Evolutionary conservation across 2,329 filamentous ascomycete species (phyloP), one percentile per base, ranked within the genome.

Genomic region (Venturiaceae sp.): DNA sequence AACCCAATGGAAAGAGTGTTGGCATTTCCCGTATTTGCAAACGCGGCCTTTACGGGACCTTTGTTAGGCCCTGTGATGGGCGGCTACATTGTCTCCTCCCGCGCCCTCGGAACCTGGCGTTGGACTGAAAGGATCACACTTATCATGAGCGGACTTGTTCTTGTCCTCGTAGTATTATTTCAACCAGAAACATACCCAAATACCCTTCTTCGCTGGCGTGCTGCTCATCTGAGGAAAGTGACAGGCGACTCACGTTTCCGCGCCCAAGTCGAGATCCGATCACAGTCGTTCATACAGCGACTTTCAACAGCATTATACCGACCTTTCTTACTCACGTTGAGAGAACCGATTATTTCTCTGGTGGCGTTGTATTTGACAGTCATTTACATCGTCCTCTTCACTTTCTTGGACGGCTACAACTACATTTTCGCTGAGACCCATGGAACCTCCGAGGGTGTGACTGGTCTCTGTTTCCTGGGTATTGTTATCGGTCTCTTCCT

Each of bases 311-410:
- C 52, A n/a, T n/a, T 64, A 1, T 41, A 46, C 8, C 50, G 61
- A 13, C 63, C 63, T 5, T 59, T 62, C 23, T 11, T 11, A 39
- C 58, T 69, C 23, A 72, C 75, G 66, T 55, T 71, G 28, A 71
- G 65, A 8, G 75, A 78, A 0, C 76, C 80, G 60, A 73, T 81
- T 44, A 68, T 80, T 5, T 67, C 77, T 5, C 70, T 81, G 60
- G 73, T 74, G 0, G 11, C 11, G 11, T 53, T 82, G 0, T 83
- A 83, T 60, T 71, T 83, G 33, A 74, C 76, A 0, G 71, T 81
- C 0, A 64, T 80, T 2, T 83, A 83, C 61, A 77, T 80, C 21
- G 71, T 81, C 0, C 68, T 82, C 0, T 83, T 82, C 64, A 77
- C 78, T 0, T 78, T 82, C 55, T 72, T 82, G 4, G 73, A 77